phyloP scores from a whole-genome alignment of 192 early-diverging fungal species.

The Linnemannia elongata region DNA sequence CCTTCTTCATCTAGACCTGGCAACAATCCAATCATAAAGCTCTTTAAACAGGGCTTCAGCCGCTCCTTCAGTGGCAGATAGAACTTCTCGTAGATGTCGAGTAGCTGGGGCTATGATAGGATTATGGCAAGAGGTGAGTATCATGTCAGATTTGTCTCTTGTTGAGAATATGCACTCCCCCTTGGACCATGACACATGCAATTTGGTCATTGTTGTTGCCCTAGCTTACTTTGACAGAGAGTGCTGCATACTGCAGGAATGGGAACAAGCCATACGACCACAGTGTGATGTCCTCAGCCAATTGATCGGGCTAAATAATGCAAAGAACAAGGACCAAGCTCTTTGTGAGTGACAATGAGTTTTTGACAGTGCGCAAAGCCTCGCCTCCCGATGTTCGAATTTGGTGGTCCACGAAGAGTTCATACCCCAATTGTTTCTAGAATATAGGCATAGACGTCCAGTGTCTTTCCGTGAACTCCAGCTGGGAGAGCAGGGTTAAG shows the following conservation, averaged over 20 bases:
- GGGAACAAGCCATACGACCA: conserved; percentile 94
- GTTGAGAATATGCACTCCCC: not conserved
- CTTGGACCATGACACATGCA: not conserved
- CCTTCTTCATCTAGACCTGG: conserved; percentile 92
- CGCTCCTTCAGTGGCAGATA: conserved; percentile 80
- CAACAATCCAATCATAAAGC: conserved; percentile 83
- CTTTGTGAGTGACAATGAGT: not conserved
- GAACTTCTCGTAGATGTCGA: conserved; percentile 81
- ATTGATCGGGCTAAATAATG: conserved; percentile 71
- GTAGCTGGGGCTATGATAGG: conserved; percentile 75
- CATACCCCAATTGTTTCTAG: conserved; percentile 79
- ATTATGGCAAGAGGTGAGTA: not conserved
- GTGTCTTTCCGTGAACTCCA: conserved; percentile 94
- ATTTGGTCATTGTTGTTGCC: not conserved
- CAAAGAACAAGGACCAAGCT: conserved; percentile 11
- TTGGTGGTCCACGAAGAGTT: conserved; percentile 6
- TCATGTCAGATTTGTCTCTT: not conserved
- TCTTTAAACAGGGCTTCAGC: conserved; percentile 83
- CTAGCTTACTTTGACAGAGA: conserved; percentile 77
- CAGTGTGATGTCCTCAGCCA: conserved; percentile 84
- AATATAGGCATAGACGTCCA: conserved; percentile 89
- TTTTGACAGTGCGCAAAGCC: not conserved
- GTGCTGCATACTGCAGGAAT: conserved; percentile 87
- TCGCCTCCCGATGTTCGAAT: not conserved
- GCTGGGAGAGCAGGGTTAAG: conserved; percentile 95